phyloP scores from a whole-genome alignment of 2,329 filamentous ascomycete species.

The Paecilomyces sp. region DNA sequence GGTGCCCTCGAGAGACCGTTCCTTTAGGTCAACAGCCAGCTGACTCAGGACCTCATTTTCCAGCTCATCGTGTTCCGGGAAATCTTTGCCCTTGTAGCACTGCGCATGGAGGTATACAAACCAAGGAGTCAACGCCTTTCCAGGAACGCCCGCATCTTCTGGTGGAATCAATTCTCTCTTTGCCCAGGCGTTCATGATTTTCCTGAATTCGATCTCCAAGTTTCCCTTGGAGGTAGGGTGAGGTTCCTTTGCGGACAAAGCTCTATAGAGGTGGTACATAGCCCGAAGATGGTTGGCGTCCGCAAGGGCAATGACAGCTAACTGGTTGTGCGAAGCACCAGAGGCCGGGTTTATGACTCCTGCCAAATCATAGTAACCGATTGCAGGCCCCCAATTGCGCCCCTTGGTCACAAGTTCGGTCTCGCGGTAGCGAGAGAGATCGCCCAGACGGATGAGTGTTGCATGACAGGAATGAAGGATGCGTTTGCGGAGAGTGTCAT shows the following conservation, averaged over 20 bases:
- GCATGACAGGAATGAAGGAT: slow-evolving; percentile 71
- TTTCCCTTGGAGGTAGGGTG: slow-evolving; percentile 70
- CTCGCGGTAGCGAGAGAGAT: slow-evolving; percentile 79
- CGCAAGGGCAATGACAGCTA: slow-evolving; percentile 75
- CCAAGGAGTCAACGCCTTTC: slow-evolving; percentile 64
- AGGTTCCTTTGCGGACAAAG: slow-evolving; percentile 65
- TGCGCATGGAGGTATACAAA: slow-evolving; percentile 81
- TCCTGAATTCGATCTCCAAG: slow-evolving; percentile 71
- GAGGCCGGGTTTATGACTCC: slow-evolving; percentile 69
- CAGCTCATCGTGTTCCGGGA: slow-evolving; percentile 69
- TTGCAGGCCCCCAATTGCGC: slow-evolving; percentile 69
- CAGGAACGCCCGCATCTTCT: slow-evolving; percentile 43
- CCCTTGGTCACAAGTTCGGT: slow-evolving; percentile 64
- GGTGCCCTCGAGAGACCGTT: slow-evolving; percentile 55
- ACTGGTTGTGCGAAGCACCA: slow-evolving; percentile 81
- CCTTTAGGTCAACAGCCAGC: slow-evolving; percentile 65
- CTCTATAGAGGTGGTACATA: slow-evolving; percentile 84
- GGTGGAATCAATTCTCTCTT: slow-evolving; percentile 44
- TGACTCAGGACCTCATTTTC: slow-evolving; percentile 80
- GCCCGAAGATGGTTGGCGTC: slow-evolving; percentile 72
- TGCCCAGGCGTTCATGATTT: slow-evolving; percentile 51
- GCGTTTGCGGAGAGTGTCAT: slow-evolving; percentile 47
- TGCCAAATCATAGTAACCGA: slow-evolving; percentile 79
- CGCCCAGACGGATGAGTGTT: slow-evolving; percentile 78
- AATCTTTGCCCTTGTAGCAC: slow-evolving; percentile 70